Evolutionary conservation across 176 grass and related monocot species (phyloP).

Genomic region (Paspalum vaginatum): DNA sequence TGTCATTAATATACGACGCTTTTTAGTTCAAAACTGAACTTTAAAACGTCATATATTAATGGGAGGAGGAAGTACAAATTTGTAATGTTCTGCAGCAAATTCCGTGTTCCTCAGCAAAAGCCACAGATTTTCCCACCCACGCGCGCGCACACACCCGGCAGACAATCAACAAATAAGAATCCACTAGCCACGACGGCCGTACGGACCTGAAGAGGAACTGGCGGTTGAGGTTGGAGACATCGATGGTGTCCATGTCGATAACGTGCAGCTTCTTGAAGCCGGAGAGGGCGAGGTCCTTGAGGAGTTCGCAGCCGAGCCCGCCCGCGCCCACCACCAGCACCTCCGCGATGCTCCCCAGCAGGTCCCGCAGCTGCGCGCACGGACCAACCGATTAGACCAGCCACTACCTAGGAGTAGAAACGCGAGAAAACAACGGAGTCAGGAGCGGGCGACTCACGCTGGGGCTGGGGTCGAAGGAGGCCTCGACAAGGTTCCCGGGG

Average conservation of each 20-base stretch:
- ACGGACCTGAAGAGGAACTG: constrained; percentile 97
- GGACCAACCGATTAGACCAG: neutral
- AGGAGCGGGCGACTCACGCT: constrained; percentile 53
- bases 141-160: no score
- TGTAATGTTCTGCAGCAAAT: neutral
- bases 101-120: neutral
- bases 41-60: no score
- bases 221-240: constrained; percentile 95
- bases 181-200: neutral
- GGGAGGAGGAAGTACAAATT: neutral
- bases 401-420: neutral
- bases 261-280: constrained; percentile 95
- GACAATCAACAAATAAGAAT: neutral
- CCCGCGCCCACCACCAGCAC: constrained; percentile 92
- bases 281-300: constrained; percentile 95
- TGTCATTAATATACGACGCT: no score
- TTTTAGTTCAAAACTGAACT: no score
- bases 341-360: constrained; percentile 69
- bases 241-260: constrained; percentile 99
- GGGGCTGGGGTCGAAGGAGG: constrained; percentile 63
- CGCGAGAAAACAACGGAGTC: neutral
- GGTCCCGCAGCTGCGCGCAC: constrained; percentile 69
- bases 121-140: neutral
- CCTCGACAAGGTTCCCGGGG: constrained; percentile 76
- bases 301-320: constrained; percentile 90